Base-by-base conservation (phyloP, 1,139 yeast species). In the Spathaspora sp. region DNA sequence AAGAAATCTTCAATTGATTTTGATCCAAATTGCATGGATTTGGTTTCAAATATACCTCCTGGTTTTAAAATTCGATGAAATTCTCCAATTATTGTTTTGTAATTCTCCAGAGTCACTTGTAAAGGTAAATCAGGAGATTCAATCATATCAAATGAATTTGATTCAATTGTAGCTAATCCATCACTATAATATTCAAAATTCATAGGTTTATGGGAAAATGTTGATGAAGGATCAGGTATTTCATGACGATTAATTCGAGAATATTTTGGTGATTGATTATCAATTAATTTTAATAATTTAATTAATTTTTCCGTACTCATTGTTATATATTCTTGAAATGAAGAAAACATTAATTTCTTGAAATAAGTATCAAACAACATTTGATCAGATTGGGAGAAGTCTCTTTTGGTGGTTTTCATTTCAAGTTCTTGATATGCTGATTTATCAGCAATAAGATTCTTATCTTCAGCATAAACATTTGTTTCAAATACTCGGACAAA, bases 1-100 rank as follows among this genome's bases (percentile, higher is more conserved):
- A 56, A 45, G 9, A 58, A 56, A 11, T 55, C 59, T n/a, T 55
- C 36, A 11, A 43, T 18, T 4, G 47, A 38, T 24, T 43, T 36
- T 8, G 50, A 49, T 8, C 68, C 68, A 47, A 57, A 53, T 42
- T 59, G 58, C 8, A 70, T 54, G 3, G 62, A 44, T 2, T 76
- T 74, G 7, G 67, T 46, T 46, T 72, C 76, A 4, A 74, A 44
- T 1, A 54, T 44, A 1, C 78, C 80, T 1, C 70, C 77, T 2
- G 53, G 57, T 46, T 65, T 66, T 43, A 74, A 59, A 17, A 74
- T 61, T 43, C 80, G 57, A 47, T 65, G 51, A 46, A 72, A 72
- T 50, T 74, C 75, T 3, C 52, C 43, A 3, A 74, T 44, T 2
- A 71, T 50, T 0, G 63, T 58, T 24, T 51, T 58, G 47, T 59